Evolutionary conservation across 306 rosid species (phyloP).

Genomic region (Corylus americana): DNA sequence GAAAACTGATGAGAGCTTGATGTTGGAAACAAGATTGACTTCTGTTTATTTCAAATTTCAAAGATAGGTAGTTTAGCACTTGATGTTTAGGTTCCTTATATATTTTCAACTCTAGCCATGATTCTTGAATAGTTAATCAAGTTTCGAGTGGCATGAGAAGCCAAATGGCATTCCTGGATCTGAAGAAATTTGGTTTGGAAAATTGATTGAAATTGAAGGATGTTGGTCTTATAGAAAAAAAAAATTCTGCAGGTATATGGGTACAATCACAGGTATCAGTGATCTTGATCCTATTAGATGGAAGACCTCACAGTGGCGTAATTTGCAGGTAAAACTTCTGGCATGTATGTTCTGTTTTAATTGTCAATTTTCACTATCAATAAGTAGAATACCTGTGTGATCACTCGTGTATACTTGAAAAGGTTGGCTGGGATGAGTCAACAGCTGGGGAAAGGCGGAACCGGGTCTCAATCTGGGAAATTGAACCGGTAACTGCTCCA

Average conservation of each 20-base stretch:
- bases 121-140: not conserved
- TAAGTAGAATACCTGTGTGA: conserved; percentile 5
- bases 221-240: conserved; percentile 5
- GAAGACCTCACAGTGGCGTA: conserved; percentile 98
- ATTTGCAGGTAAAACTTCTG: conserved; percentile 68
- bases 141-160: not conserved
- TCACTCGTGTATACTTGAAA: conserved; percentile 11
- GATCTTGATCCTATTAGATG: conserved; percentile 93
- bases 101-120: conserved; percentile 2
- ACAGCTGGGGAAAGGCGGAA: conserved; percentile 88
- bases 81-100: conserved; percentile 6
- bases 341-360: conserved; percentile 9
- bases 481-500: conserved; percentile 96
- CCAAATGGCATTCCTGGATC: conserved; percentile 10
- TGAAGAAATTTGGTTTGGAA: not conserved
- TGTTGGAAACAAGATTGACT: not conserved
- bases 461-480: conserved; percentile 95
- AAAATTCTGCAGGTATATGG: conserved; percentile 78
- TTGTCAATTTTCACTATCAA: conserved; percentile 1
- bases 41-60: conserved; percentile 17
- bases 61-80: conserved; percentile 11
- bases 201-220: conserved; percentile 10
- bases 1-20: conserved; percentile 12
- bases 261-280: conserved; percentile 87
- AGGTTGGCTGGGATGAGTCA: conserved; percentile 99